phyloP scores from a whole-genome alignment of 257 asterid species.

The Rubia yunnanensis region DNA sequence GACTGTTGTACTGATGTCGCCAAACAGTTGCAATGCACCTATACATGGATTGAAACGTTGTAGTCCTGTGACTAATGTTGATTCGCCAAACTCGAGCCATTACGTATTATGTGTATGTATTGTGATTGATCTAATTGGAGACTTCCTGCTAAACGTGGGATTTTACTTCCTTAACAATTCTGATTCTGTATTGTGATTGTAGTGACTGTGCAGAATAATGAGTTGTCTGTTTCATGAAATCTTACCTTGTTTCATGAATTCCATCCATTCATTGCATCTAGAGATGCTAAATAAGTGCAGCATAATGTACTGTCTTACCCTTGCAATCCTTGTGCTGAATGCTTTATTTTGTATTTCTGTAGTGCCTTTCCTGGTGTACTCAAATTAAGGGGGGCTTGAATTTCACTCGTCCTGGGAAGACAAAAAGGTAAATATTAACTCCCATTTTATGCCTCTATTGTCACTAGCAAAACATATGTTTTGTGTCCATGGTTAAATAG shows the following conservation, averaged over 20 bases:
- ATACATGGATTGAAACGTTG: not conserved
- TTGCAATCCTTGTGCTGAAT: constrained; percentile 1
- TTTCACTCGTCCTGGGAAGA: constrained; percentile 5
- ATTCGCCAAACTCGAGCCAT: not conserved
- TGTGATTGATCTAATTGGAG: not conserved
- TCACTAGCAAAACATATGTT: not conserved
- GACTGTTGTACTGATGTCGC: not conserved
- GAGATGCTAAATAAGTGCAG: not conserved
- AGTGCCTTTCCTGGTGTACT: constrained; percentile 29
- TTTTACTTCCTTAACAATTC: not conserved
- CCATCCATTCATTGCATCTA: not conserved
- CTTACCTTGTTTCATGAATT: not conserved
- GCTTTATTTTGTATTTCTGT: constrained; percentile 17
- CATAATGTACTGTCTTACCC: not conserved
- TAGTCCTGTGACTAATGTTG: too few species aligned
- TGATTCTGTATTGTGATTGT: not conserved
- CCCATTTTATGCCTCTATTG: not conserved
- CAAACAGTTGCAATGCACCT: not conserved
- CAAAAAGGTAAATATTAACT: constrained; percentile 13
- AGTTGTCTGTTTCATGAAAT: not conserved
- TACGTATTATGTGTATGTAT: not conserved
- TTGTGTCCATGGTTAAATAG: not conserved
- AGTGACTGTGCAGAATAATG: not conserved
- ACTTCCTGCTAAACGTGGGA: not conserved
- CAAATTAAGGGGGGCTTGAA: constrained; percentile 18